Evolutionary conservation across 2,329 filamentous ascomycete genomes (phyloP).

Genomic region (Xylogone sp.): DNA sequence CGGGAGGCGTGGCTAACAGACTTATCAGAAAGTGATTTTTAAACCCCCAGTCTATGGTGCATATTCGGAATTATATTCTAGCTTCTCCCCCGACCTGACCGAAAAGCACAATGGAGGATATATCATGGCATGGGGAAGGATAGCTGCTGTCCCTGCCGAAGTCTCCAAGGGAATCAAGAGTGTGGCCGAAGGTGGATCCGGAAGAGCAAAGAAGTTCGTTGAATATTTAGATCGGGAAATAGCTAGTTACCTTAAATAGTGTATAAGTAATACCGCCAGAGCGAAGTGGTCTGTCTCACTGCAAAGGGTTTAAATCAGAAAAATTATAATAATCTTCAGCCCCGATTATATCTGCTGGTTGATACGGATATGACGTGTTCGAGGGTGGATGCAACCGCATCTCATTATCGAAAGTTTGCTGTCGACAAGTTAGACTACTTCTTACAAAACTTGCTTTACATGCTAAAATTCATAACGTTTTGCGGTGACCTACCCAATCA

Average conservation of each 20-base stretch:
- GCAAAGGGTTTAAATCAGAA: neutral
- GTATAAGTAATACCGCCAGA: neutral
- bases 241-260: neutral
- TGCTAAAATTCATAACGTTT: neutral
- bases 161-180: constrained; percentile 18
- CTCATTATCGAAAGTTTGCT: constrained; percentile 17
- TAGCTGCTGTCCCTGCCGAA: constrained; percentile 14
- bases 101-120: constrained; percentile 30
- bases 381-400: constrained; percentile 7
- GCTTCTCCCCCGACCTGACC: constrained; percentile 28
- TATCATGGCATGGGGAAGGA: constrained; percentile 39
- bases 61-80: constrained; percentile 34
- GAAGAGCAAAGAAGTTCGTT: constrained; percentile 28
- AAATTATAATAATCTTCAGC: neutral
- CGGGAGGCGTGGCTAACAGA: neutral
- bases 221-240: constrained; percentile 30
- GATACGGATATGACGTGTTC: neutral
- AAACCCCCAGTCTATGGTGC: constrained; percentile 29
- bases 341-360: neutral
- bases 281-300: neutral
- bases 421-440: neutral
- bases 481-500: constrained; percentile 17
- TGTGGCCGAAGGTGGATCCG: constrained; percentile 23
- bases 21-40: constrained; percentile 13
- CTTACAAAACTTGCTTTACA: neutral